These are phyloP conservation scores for Tephrocybe sp. DNA, from an alignment of 768 basidiomycete genomes.

Conservation along the genomic window DNA sequence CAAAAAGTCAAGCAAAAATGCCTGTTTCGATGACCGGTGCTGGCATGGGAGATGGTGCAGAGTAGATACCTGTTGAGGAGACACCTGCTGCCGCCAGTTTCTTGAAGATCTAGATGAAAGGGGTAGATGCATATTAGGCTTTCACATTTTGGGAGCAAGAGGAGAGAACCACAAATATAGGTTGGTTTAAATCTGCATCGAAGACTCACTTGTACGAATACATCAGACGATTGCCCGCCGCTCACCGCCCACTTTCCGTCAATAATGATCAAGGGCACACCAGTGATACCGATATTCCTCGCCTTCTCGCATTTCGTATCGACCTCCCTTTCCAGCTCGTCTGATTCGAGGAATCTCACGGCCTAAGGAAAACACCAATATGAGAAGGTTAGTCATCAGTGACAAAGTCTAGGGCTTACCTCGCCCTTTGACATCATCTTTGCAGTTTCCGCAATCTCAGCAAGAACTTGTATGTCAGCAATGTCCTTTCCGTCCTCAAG, in stretches of 20 bases:
- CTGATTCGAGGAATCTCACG: conserved; percentile 59
- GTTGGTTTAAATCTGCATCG: neutral
- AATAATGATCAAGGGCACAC: conserved; percentile 80
- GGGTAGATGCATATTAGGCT: neutral
- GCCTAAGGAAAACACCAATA: conserved; percentile 41
- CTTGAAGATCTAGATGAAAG: conserved; percentile 41
- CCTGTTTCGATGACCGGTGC: conserved; percentile 31
- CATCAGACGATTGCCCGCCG: conserved; percentile 72
- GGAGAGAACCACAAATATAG: neutral
- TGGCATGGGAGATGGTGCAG: conserved; percentile 34
- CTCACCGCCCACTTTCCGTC: conserved; percentile 77
- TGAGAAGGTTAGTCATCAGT: neutral
- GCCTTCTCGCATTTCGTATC: conserved; percentile 61
- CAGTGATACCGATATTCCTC: conserved; percentile 65
- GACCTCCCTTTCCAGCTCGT: conserved; percentile 67
- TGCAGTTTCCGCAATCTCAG: conserved; percentile 52
- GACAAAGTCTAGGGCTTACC: conserved; percentile 36
- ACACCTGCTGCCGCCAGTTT: conserved; percentile 44
- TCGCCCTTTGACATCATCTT: conserved; percentile 60
- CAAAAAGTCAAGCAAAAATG: conserved; percentile 13
- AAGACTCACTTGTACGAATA: conserved; percentile 60
- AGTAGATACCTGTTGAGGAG: conserved; percentile 26
- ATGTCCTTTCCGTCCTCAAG: conserved; percentile 68
- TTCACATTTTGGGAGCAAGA: neutral
- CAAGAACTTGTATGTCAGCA: conserved; percentile 56